Evolutionary conservation across 257 asterid species (phyloP), one percentile per base, ranked within the genome.

Genomic region (Agastache rugosa): DNA sequence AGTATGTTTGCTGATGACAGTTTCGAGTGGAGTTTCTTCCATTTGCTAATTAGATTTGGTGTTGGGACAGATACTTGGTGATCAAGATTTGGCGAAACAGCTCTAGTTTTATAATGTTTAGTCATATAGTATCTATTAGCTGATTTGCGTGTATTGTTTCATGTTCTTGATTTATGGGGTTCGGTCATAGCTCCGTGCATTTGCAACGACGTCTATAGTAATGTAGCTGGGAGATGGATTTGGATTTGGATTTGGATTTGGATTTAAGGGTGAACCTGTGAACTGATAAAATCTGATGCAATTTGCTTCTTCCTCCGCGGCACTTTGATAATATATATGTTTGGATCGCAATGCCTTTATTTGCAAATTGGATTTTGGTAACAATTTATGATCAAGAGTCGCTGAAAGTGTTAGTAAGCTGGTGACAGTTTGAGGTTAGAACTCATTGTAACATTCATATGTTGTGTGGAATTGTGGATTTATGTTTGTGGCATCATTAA

Each of bases 301-400:
- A 4, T 2, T 35, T 59, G 63, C 59, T 31, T 55, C 37, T 48
- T 48, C 7, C 10, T 27, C 47, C 27, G 17, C 23, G 48, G 11
- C 25, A 48, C 39, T 66, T 39, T 31, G 73, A 31, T 31, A 5
- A 7, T 9, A 1, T 37, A 9, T 17, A 10, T 69, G 25, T 54
- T 39, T 63, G 25, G 35, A 71, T 31, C 9, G 19, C 10, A 0
- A 19, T 66, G 62, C 39, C 20, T 10, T 20, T 7, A 17, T 60
- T 48, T 25, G 53, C 63, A 35, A 61, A 11, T 66, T 20, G 31
- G 29, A 31, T 59, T 59, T 60, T 76, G 71, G 70, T 11, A 3
- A 10, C 44, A 47, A 23, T 51, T 23, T 25, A 42, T 5, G 39
- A 31, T 48, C 44, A 14, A 55, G 51, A 54, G 23, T 51, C 41